phyloP scores from a whole-genome alignment of 768 basidiomycete genomes.

The Boletus rubescentipes region DNA sequence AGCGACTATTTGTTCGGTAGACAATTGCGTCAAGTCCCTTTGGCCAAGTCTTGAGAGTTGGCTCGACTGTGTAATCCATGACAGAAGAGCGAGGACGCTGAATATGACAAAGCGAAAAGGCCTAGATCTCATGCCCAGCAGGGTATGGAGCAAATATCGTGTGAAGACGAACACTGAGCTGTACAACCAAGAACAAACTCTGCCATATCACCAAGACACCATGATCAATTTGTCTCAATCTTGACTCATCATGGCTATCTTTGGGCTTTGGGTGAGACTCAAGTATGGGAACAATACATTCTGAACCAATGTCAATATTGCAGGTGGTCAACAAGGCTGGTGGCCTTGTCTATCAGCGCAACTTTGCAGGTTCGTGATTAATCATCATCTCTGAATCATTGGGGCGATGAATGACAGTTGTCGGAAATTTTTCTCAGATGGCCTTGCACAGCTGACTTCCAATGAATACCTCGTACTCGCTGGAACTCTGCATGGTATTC shows the following conservation, averaged over 20 bases:
- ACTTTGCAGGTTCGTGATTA: conserved; percentile 70
- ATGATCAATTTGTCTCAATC: neutral
- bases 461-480: conserved; percentile 96
- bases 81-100: conserved; percentile 15
- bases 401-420: neutral
- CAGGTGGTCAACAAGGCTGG: conserved; percentile 99
- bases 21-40: conserved; percentile 43
- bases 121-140: conserved; percentile 16
- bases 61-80: conserved; percentile 26
- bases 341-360: conserved; percentile 91
- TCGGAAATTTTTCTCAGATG: conserved; percentile 53
- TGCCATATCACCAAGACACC: neutral
- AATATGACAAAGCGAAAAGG: conserved; percentile 6
- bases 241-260: conserved; percentile 63
- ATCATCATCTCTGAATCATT: neutral
- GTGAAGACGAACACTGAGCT: conserved; percentile 7
- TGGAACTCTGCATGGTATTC: conserved; percentile 95
- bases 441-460: conserved; percentile 85
- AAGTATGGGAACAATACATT: neutral
- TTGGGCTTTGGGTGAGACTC: conserved; percentile 71
- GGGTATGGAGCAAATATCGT: conserved; percentile 3
- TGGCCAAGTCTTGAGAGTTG: conserved; percentile 33
- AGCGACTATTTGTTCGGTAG: conserved; percentile 48
- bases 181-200: neutral
- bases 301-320: conserved; percentile 8